These are phyloP conservation scores for Phytophthora sp. DNA, from an alignment of 352 stramenopile genomes.

Conservation along the genomic window DNA sequence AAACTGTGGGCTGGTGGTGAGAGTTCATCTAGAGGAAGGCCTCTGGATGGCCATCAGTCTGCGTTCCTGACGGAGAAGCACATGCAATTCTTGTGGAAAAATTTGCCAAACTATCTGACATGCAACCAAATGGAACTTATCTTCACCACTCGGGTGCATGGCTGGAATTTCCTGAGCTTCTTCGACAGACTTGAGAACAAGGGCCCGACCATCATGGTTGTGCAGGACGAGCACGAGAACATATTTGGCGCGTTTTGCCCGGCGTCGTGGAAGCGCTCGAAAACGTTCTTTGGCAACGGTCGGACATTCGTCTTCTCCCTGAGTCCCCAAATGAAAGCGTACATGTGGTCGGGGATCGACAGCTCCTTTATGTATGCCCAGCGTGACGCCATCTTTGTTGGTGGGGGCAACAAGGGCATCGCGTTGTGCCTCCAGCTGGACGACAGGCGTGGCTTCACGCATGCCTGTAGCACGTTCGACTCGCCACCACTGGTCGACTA, in stretches of 20 bases:
- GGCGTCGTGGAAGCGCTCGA: slow-evolving; percentile 62
- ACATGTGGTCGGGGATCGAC: slow-evolving; percentile 68
- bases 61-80: slow-evolving; percentile 71
- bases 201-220: slow-evolving; percentile 66
- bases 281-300: slow-evolving; percentile 74
- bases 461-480: slow-evolving; percentile 69
- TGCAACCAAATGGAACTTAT: slow-evolving; percentile 78
- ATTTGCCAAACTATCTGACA: slow-evolving; percentile 63
- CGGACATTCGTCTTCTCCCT: slow-evolving; percentile 78
- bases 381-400: slow-evolving; percentile 63
- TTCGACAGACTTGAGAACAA: slow-evolving; percentile 63
- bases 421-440: slow-evolving; percentile 76
- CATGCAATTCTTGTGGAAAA: slow-evolving; percentile 68
- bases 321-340: slow-evolving; percentile 59
- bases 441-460: slow-evolving; percentile 72
- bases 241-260: slow-evolving; percentile 81
- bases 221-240: slow-evolving; percentile 74
- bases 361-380: slow-evolving; percentile 77
- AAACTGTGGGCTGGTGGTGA: slow-evolving; percentile 51
- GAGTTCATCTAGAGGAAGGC: slow-evolving; percentile 31
- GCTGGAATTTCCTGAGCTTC: slow-evolving; percentile 77
- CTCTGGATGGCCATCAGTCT: slow-evolving; percentile 44
- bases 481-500: slow-evolving; percentile 55
- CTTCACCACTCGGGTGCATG: slow-evolving; percentile 66
- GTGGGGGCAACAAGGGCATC: slow-evolving; percentile 70